These are phyloP conservation scores for Aureobasidium subglaciale DNA, from an alignment of 2,329 filamentous ascomycete genomes.

Conservation along the genomic window DNA sequence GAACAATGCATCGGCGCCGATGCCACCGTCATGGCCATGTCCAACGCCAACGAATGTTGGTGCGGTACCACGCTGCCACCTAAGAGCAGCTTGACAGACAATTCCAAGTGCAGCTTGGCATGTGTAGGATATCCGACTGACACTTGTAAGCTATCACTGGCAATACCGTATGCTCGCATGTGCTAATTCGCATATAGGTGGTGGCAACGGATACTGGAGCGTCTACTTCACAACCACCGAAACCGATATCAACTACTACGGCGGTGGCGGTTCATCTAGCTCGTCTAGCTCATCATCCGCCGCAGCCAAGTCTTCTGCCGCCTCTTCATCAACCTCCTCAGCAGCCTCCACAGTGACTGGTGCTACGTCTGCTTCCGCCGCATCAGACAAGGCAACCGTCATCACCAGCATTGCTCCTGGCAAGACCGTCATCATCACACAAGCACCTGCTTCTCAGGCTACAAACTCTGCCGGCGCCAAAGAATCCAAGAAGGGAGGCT, in stretches of 20 bases:
- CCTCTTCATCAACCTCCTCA: constrained; percentile 16
- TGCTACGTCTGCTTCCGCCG: not conserved
- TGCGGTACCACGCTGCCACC: constrained; percentile 67
- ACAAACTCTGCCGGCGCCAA: constrained; percentile 48
- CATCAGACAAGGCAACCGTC: constrained; percentile 22
- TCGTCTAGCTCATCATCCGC: constrained; percentile 17
- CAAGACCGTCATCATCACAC: constrained; percentile 30
- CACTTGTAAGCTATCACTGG: constrained; percentile 52
- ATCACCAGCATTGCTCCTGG: constrained; percentile 27
- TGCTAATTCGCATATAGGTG: constrained; percentile 41
- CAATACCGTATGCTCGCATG: not conserved
- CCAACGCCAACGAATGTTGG: constrained; percentile 57
- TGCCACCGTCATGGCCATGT: constrained; percentile 54
- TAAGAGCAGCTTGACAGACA: constrained; percentile 44
- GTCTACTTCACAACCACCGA: constrained; percentile 46
- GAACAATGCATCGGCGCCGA: constrained; percentile 41
- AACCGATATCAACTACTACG: constrained; percentile 31
- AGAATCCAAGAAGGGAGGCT: constrained; percentile 31
- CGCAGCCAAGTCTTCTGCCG: constrained; percentile 19
- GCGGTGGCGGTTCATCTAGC: constrained; percentile 18
- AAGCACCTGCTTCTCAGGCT: constrained; percentile 27
- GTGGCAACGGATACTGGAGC: constrained; percentile 47
- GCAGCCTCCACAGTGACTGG: not conserved
- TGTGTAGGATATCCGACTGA: constrained; percentile 59
- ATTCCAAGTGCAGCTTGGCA: constrained; percentile 54